phyloP scores from a whole-genome alignment of 2,329 filamentous ascomycete species.

The Beauveria sp. region DNA sequence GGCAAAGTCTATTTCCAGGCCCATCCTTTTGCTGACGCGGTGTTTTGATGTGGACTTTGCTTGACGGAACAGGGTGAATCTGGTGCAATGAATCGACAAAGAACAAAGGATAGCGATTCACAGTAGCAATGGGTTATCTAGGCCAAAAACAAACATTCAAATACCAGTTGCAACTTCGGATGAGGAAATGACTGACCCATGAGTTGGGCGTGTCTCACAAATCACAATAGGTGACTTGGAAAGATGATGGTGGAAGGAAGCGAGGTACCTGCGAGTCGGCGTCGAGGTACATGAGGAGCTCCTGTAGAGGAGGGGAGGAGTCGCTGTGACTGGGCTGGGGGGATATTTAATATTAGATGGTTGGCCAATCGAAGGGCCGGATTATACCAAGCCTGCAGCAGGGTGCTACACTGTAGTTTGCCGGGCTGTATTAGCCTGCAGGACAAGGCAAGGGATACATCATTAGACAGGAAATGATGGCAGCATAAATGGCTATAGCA shows the following conservation, averaged over 20 bases:
- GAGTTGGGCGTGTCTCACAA: neutral
- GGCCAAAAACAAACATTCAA: no score
- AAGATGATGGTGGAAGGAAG: neutral
- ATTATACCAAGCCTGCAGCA: neutral
- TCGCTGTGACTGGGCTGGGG: neutral
- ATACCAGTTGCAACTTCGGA: neutral
- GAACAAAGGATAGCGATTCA: no score
- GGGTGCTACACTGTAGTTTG: neutral
- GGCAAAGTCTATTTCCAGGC: neutral
- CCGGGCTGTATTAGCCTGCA: neutral
- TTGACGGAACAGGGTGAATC: no score
- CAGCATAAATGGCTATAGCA: no score
- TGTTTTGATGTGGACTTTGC: no score
- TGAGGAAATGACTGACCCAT: neutral
- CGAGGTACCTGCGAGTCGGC: conserved; percentile 1
- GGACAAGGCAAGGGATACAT: neutral
- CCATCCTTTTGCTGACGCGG: neutral
- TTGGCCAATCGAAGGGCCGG: neutral
- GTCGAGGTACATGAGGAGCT: conserved; percentile 3
- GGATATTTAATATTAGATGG: neutral
- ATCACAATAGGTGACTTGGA: neutral
- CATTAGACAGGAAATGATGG: neutral
- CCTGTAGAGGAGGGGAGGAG: neutral
- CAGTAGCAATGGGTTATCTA: no score
- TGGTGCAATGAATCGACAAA: no score